Evolutionary conservation across 495 filamentous ascomycete species (phyloP).

Genomic region (Copromyces sp.): DNA sequence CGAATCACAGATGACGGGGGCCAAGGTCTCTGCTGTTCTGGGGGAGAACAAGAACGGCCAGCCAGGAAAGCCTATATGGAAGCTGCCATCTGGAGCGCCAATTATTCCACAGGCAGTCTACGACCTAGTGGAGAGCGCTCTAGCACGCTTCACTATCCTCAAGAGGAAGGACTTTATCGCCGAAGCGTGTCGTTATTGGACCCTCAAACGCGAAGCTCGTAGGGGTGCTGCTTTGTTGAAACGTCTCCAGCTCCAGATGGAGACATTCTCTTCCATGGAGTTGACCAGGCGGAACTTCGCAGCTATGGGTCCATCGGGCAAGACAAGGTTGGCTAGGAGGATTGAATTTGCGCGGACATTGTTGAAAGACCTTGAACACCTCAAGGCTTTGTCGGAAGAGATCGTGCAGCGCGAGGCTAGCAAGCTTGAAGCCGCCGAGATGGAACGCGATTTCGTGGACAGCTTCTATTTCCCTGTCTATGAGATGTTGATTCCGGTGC

Average conservation of each 20-base stretch:
- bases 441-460: slow-evolving; percentile 68
- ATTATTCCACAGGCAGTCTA: slow-evolving; percentile 82
- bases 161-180: slow-evolving; percentile 86
- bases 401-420: slow-evolving; percentile 61
- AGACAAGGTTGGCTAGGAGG: slow-evolving; percentile 63
- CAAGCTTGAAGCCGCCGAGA: slow-evolving; percentile 65
- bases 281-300: slow-evolving; percentile 87
- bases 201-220: slow-evolving; percentile 85
- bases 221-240: slow-evolving; percentile 86
- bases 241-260: slow-evolving; percentile 84
- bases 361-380: slow-evolving; percentile 60
- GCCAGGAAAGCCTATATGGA: slow-evolving; percentile 70
- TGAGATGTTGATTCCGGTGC: slow-evolving; percentile 64
- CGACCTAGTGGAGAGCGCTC: slow-evolving; percentile 65
- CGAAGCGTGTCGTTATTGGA: slow-evolving; percentile 96
- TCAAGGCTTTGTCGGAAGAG: slow-evolving; percentile 56
- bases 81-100: slow-evolving; percentile 86
- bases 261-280: slow-evolving; percentile 93
- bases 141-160: slow-evolving; percentile 68
- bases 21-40: slow-evolving; percentile 45
- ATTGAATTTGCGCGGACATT: slow-evolving; percentile 79
- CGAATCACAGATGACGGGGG: slow-evolving; percentile 46
- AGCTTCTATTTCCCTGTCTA: slow-evolving; percentile 82
- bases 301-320: slow-evolving; percentile 77
- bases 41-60: slow-evolving; percentile 64